These are phyloP conservation scores for Cercophora newfieldiana DNA, from an alignment of 495 filamentous ascomycete genomes.

Conservation along the genomic window DNA sequence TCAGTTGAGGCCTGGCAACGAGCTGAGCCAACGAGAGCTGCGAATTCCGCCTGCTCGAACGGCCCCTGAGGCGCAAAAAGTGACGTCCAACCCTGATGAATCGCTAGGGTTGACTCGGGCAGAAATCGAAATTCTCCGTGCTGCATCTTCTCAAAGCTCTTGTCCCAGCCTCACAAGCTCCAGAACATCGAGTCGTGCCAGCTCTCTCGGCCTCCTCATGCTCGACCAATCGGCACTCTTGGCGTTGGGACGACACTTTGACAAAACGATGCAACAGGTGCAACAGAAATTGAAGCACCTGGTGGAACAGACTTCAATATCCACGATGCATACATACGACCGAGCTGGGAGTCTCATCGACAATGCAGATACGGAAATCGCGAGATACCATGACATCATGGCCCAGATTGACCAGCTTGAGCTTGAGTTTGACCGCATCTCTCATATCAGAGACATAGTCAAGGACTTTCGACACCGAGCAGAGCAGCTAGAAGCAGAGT, in stretches of 20 bases:
- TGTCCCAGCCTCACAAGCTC: too few species aligned
- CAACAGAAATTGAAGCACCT: conserved; percentile 77
- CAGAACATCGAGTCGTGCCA: conserved; percentile 80
- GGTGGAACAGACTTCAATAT: conserved; percentile 75
- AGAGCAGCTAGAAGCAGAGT: conserved; percentile 73
- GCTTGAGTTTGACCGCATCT: conserved; percentile 83
- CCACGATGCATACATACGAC: conserved; percentile 77
- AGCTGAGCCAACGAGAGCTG: too few species aligned
- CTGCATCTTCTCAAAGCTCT: too few species aligned
- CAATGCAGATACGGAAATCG: conserved; percentile 84
- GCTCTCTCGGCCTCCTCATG: conserved; percentile 77
- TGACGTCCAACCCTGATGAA: too few species aligned
- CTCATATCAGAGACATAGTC: conserved; percentile 86
- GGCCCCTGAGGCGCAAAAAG: too few species aligned
- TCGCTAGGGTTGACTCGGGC: too few species aligned
- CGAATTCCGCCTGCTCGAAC: too few species aligned
- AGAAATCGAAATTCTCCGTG: too few species aligned
- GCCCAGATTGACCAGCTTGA: conserved; percentile 87
- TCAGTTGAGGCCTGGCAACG: too few species aligned
- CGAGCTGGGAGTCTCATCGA: conserved; percentile 78
- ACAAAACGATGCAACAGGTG: conserved; percentile 79
- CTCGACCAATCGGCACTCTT: conserved; percentile 77
- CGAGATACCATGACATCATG: conserved; percentile 78
- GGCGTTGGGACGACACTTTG: conserved; percentile 78
- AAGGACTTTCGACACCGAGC: conserved; percentile 76